These are phyloP conservation scores for Umbelopsis sp. DNA, from an alignment of 192 early-diverging fungal species.

Conservation along the genomic window DNA sequence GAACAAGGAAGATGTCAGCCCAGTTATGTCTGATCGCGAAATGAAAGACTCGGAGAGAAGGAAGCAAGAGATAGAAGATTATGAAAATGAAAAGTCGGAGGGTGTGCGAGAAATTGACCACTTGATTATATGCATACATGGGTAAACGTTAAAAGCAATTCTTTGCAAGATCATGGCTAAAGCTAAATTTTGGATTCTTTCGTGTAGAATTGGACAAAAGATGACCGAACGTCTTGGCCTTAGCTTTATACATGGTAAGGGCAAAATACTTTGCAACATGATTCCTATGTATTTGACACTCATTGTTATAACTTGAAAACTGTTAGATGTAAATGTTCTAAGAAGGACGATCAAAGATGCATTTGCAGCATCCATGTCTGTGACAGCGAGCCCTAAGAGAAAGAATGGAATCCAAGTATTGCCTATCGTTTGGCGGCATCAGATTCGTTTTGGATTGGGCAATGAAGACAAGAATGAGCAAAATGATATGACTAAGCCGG, in stretches of 20 bases:
- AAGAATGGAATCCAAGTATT: constrained; percentile 63
- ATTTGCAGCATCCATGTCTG: not conserved
- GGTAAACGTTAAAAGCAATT: constrained; percentile 25
- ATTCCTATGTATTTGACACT: not conserved
- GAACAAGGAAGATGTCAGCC: constrained; percentile 29
- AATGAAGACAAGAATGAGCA: constrained; percentile 53
- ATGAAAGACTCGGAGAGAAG: constrained; percentile 33
- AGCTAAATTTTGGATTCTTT: not conserved
- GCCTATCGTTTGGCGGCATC: constrained; percentile 76
- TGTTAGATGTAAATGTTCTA: constrained; percentile 60
- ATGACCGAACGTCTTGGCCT: constrained; percentile 68
- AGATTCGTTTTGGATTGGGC: constrained; percentile 66
- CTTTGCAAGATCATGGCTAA: not conserved
- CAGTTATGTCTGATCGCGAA: constrained; percentile 7
- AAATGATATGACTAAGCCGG: constrained; percentile 41
- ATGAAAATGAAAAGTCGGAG: constrained; percentile 48
- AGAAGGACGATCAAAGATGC: constrained; percentile 62
- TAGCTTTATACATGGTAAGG: constrained; percentile 47
- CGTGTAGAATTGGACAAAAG: constrained; percentile 69
- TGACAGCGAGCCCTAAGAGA: not conserved
- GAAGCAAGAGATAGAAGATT: constrained; percentile 48
- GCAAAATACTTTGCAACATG: not conserved
- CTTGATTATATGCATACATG: constrained; percentile 77
- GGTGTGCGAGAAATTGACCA: constrained; percentile 70
- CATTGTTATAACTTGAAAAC: not conserved